These are phyloP conservation scores for Xylaria hypoxylon DNA, from an alignment of 2,329 filamentous ascomycete genomes.

Conservation along the genomic window DNA sequence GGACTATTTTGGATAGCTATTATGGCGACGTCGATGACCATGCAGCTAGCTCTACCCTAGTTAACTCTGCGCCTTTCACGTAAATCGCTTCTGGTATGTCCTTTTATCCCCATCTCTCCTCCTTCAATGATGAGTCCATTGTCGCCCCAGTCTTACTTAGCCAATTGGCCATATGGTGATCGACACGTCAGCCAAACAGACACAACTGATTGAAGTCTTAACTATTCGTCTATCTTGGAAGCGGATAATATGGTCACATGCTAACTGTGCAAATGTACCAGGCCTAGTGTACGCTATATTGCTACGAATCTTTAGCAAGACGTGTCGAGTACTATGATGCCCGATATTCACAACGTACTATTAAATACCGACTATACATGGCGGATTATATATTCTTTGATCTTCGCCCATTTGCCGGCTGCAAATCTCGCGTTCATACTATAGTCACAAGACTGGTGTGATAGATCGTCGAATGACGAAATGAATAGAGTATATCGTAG, in stretches of 20 bases:
- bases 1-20: neutral
- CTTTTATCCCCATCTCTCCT: conserved; percentile 16
- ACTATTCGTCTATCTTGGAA: conserved; percentile 7
- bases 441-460: conserved; percentile 2
- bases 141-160: conserved; percentile 69
- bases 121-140: conserved; percentile 64
- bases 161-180: conserved; percentile 61
- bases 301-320: neutral
- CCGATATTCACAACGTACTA: conserved; percentile 56
- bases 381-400: conserved; percentile 49
- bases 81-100: conserved; percentile 38
- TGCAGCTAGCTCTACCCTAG: neutral
- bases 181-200: conserved; percentile 65
- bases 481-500: neutral
- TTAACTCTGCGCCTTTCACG: neutral
- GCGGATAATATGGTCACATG: conserved; percentile 8
- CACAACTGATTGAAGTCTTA: conserved; percentile 55
- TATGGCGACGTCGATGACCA: neutral
- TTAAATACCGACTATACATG: conserved; percentile 59
- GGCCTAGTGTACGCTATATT: conserved; percentile 12
- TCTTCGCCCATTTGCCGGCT: neutral
- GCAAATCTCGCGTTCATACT: neutral
- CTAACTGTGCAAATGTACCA: conserved; percentile 39
- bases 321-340: conserved; percentile 52
- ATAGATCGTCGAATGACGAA: neutral